Evolutionary conservation across 768 basidiomycete genomes (phyloP), one percentile per base, ranked within the genome.

Genomic region (Lentinula guzmanii): DNA sequence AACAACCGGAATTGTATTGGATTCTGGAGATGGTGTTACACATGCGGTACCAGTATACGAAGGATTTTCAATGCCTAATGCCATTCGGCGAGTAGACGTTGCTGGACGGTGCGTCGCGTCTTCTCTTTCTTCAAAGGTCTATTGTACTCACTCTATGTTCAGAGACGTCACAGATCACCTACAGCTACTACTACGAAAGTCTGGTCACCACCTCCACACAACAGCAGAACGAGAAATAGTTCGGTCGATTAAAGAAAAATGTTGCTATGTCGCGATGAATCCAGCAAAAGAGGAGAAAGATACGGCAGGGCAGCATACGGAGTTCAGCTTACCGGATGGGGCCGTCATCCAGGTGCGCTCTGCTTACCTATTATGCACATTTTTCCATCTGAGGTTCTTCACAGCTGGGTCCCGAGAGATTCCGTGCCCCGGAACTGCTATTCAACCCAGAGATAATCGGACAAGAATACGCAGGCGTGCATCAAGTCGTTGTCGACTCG

Each of bases 21-120:
- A 99, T 71, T 98, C 96, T 5, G 97, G 97, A 10, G 97, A 99
- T 70, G 97, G 97, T 31, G 97, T 99, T 7, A 98, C 97, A 24
- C 97, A 99, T 64, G 93, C 97, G 13, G 97, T 99, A 2, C 97
- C 97, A 3, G 95, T 99, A 16, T 99, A 95, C 69, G 97, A 99
- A 70, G 97, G 97, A 0, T 98, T 98, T 79, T 95, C 94, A 5
- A 98, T 98, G 93, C 95, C 95, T 46, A 95, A 98, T 71, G 96
- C 97, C 43, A 95, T 98, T 65, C 86, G 94, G 45, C 83, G 97
- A 67, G 91, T 99, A 50, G 97, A 99, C 71, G 86, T 99, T 15
- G 97, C 97, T 41, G 97, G 97, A 72, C 84, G 95, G 93, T 92
- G 70, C 65, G 80, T 57, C 37, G n/a, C 37, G 51, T 39, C 24